Conservation (phyloP, 2,329 filamentous ascomycete species). For the Clathrospora elynae region DNA sequence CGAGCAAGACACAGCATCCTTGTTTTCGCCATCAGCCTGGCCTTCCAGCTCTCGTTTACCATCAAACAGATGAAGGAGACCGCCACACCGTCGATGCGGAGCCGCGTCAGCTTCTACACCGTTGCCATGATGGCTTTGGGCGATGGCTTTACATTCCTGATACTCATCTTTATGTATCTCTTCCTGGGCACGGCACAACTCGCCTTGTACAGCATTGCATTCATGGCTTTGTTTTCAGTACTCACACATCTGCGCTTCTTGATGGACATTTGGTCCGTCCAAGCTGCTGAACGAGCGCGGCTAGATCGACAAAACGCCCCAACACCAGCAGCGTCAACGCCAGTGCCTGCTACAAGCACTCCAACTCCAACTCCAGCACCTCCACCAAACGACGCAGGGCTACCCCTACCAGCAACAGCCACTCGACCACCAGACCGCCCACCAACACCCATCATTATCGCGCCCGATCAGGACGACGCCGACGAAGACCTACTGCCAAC, state of each 20-base stretch:
- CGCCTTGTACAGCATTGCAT: conserved; percentile 61
- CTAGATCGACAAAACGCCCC: conserved; percentile 52
- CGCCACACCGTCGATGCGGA: conserved; percentile 67
- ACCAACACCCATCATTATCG: conserved; percentile 62
- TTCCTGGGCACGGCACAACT: conserved; percentile 62
- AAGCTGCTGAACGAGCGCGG: conserved; percentile 57
- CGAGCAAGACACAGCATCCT: conserved; percentile 60
- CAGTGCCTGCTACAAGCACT: conserved; percentile 24
- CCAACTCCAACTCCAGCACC: conserved; percentile 29
- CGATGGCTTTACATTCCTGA: conserved; percentile 63
- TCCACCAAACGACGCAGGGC: conserved; percentile 33
- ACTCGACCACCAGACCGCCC: conserved; percentile 44
- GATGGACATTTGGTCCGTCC: conserved; percentile 70
- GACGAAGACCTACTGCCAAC: conserved; percentile 39
- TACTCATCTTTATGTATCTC: conserved; percentile 58
- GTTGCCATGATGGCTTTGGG: conserved; percentile 66
- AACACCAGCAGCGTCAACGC: conserved; percentile 25
- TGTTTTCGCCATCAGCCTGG: conserved; percentile 56
- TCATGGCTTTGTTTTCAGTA: conserved; percentile 64
- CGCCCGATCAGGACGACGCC: conserved; percentile 62
- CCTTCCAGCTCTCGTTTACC: conserved; percentile 61
- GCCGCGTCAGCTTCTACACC: conserved; percentile 67
- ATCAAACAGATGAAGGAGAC: conserved; percentile 68
- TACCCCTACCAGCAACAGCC: conserved; percentile 60
- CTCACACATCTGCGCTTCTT: conserved; percentile 68